phyloP scores from a whole-genome alignment of 306 rosid genomes.

The Carpinus viminea region DNA sequence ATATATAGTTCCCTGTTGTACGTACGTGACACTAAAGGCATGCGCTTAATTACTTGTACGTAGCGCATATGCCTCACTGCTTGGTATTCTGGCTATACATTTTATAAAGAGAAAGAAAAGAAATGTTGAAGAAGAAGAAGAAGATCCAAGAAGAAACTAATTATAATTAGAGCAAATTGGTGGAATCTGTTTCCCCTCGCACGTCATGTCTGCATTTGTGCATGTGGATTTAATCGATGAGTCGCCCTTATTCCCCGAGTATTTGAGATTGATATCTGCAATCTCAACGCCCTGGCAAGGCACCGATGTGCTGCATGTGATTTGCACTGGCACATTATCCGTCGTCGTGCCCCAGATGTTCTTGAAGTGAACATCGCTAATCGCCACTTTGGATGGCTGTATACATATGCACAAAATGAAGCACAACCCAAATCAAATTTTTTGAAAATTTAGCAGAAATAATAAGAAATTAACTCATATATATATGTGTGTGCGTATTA shows the following conservation, averaged over 20 bases:
- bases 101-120: neutral
- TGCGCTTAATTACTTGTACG: neutral
- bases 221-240: constrained; percentile 26
- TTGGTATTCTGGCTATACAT: no score
- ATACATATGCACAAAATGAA: no score
- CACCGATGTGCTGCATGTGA: neutral
- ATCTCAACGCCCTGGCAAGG: neutral
- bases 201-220: constrained; percentile 40
- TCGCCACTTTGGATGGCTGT: constrained; percentile 3
- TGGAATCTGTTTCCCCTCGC: constrained; percentile 46
- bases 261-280: neutral
- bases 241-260: no score
- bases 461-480: no score
- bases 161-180: constrained; percentile 31
- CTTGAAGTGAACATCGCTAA: neutral
- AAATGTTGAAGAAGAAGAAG: neutral
- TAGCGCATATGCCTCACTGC: no score
- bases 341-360: neutral
- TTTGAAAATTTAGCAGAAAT: no score
- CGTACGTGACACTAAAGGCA: neutral
- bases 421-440: no score
- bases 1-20: neutral
- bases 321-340: neutral
- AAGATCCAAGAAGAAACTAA: neutral
- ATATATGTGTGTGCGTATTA: neutral